phyloP scores from a whole-genome alignment of 1,139 yeast genomes.

The Debaryomycetaceae sp. region DNA sequence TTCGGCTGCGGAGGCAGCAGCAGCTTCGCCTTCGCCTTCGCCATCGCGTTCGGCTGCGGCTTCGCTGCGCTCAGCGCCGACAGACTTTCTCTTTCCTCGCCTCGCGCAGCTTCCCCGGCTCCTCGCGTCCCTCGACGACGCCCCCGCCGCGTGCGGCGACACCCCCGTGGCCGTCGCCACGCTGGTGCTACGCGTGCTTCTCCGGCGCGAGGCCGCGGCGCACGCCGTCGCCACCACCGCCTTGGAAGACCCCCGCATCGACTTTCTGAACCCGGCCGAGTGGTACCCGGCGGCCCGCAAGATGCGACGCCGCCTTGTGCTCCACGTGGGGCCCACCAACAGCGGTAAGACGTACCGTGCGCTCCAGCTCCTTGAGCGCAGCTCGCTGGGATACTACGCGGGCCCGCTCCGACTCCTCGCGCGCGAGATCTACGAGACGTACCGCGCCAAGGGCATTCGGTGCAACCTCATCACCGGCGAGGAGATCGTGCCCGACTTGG shows the following conservation, averaged over 20 bases:
- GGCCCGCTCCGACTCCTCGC: conserved; percentile 92
- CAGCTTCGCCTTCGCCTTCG: no score
- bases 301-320: conserved; percentile 68
- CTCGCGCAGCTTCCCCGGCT: no score
- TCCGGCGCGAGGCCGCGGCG: no score
- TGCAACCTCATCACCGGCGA: conserved; percentile 94
- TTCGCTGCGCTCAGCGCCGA: no score
- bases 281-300: conserved; percentile 89
- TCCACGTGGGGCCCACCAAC: conserved; percentile 98
- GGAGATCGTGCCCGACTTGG: conserved; percentile 71
- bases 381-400: conserved; percentile 85
- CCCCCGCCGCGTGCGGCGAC: no score
- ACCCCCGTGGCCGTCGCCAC: no score
- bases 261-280: conserved; percentile 68
- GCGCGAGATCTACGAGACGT: conserved; percentile 82
- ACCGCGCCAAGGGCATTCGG: conserved; percentile 56
- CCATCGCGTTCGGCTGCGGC: no score
- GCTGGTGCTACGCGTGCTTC: no score
- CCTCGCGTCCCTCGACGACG: no score
- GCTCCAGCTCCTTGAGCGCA: conserved; percentile 58
- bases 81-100: no score
- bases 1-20: no score
- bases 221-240: neutral
- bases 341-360: conserved; percentile 95
- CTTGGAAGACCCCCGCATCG: conserved; percentile 21